Percentiles rank a stretch among this genome's conserved stretches.
phyloP scores from a whole-genome alignment of 2,329 filamentous ascomycete genomes.

The Teratosphaeria zuluensis region DNA sequence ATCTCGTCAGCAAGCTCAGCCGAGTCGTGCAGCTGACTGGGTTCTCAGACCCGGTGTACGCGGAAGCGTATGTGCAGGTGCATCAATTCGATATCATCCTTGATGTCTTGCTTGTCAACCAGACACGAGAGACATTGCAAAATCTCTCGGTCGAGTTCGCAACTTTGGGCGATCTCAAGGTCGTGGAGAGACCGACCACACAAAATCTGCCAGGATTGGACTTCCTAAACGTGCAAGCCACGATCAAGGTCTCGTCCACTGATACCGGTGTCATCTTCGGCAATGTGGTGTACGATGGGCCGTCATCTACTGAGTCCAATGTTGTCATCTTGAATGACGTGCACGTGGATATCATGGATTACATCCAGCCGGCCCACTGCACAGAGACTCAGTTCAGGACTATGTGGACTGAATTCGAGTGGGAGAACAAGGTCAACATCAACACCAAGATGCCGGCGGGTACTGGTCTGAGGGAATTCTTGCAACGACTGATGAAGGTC shows the following conservation, averaged over 20 bases:
- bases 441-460: slow-evolving; percentile 70
- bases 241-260: slow-evolving; percentile 95
- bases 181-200: slow-evolving; percentile 90
- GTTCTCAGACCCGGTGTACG: slow-evolving; percentile 96
- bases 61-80: slow-evolving; percentile 97
- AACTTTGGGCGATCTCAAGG: slow-evolving; percentile 94
- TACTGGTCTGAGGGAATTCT: slow-evolving; percentile 81
- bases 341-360: slow-evolving; percentile 99
- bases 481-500: slow-evolving; percentile 89
- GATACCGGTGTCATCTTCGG: slow-evolving; percentile 98
- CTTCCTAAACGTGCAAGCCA: slow-evolving; percentile 97
- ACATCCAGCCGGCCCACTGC: slow-evolving; percentile 94
- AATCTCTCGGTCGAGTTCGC: slow-evolving; percentile 97
- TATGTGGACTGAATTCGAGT: slow-evolving; percentile 99
- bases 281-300: slow-evolving; percentile 94
- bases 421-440: slow-evolving; percentile 99
- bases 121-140: slow-evolving; percentile 91
- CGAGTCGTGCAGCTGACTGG: slow-evolving; percentile 94
- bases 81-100: slow-evolving; percentile 98
- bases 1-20: slow-evolving; percentile 86
- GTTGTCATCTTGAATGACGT: slow-evolving; percentile 97
- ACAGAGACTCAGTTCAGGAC: slow-evolving; percentile 97
- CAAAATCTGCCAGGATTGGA: slow-evolving; percentile 93
- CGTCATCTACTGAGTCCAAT: slow-evolving; percentile 83
- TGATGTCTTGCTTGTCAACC: slow-evolving; percentile 92